Base-by-base conservation (phyloP, 2,329 filamentous ascomycete genomes). In the Penicillium verrucosum region DNA sequence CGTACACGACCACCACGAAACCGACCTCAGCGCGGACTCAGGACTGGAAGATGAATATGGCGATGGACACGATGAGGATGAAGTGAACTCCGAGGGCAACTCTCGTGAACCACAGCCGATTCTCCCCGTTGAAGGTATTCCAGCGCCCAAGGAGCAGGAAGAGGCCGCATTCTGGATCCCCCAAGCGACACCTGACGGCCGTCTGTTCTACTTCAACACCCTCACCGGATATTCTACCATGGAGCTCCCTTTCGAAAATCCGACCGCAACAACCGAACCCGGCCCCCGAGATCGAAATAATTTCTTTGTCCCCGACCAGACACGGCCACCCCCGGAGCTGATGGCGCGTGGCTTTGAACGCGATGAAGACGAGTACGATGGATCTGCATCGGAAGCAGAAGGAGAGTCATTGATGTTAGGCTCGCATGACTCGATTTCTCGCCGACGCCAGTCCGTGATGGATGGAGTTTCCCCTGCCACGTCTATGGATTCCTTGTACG, bases 81-180 rank as follows among this genome's bases (percentile, higher is more conserved):
- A 86, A 45, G 85, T 85, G 57, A 86, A 89, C 48, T 87, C 89
- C 16, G 87, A 86, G 30, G 82, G 84, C 37, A 86, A 88, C 54
- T 82, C 81, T 5, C 85, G 87, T 60, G 86, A 86, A 50, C 78
- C 84, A 65, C 80, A 83, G 40, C 75, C 79, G n/a, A 73, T 78
- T 58, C 74, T 90, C 48, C 87, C 89, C 6, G 82, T 91, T 48
- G 90, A 95, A 68, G 86, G 86, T 48, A 80, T 81, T 21, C 82
- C 82, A 44, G 75, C 75, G 27, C 61, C 64, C 60, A 80, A 76
- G 61, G 87, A 88, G 68, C 89, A 90, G 69, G 92, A 94, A 65
- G 87, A 93, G 72, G 92, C 93, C 44, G 93, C 95, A 63, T 99
- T 96, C 72, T 99, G 94, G 94, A 96, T 99, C 65, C 94, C 94